Conservation (phyloP, 2,329 filamentous ascomycete genomes). For the Monosporascus sp. region DNA sequence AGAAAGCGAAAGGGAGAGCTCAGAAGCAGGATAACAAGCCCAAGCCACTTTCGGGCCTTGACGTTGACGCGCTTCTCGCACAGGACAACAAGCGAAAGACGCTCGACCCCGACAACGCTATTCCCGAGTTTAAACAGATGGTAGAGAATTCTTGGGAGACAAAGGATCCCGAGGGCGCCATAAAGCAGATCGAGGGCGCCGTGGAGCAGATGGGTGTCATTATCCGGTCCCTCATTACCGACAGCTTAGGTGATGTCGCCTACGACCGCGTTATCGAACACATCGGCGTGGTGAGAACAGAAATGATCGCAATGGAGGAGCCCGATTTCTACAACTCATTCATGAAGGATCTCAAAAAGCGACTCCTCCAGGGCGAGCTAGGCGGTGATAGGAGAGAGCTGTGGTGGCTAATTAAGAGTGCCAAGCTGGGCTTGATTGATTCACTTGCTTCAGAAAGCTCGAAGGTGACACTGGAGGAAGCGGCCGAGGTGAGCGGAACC, state of each 20-base stretch:
- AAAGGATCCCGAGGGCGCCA: constrained; percentile 40
- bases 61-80: constrained; percentile 71
- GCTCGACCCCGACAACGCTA: constrained; percentile 63
- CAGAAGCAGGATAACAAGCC: constrained; percentile 49
- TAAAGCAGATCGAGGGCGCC: constrained; percentile 59
- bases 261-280: constrained; percentile 73
- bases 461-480: constrained; percentile 63
- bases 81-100: constrained; percentile 26
- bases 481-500: constrained; percentile 46
- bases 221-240: constrained; percentile 60
- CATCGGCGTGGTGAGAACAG: constrained; percentile 70
- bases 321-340: constrained; percentile 73
- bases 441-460: constrained; percentile 56
- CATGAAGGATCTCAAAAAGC: constrained; percentile 63
- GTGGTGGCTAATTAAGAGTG: constrained; percentile 68
- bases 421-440: constrained; percentile 68
- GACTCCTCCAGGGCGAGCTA: constrained; percentile 62
- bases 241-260: constrained; percentile 68
- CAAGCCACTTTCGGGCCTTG: constrained; percentile 84
- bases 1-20: constrained; percentile 70
- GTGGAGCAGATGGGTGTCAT: constrained; percentile 70
- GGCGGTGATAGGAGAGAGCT: constrained; percentile 75
- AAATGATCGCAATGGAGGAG: constrained; percentile 70
- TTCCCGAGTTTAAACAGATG: constrained; percentile 85
- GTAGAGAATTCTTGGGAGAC: constrained; percentile 38